A percentile compares a stretch with the other conserved stretches of the same genome.
These are phyloP conservation scores for Naganishia albida DNA, from an alignment of 1,284 basidiomycete species.

Conservation along the genomic window DNA sequence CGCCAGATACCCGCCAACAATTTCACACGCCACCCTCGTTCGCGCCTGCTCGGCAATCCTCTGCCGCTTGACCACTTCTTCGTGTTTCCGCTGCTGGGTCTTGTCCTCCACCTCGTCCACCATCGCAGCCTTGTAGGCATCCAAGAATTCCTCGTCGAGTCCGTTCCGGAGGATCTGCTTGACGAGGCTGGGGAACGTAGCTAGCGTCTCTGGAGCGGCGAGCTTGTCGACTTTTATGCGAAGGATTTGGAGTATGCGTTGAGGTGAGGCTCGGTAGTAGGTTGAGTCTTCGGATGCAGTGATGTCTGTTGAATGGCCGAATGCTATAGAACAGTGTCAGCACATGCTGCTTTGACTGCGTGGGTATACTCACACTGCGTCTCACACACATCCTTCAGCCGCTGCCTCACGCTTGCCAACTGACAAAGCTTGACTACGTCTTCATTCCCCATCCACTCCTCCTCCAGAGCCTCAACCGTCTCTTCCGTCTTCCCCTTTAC, in stretches of 20 bases:
- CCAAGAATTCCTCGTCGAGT: constrained; percentile 10
- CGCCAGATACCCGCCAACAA: constrained; percentile 30
- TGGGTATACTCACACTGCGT: constrained; percentile 23
- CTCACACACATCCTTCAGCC: constrained; percentile 17
- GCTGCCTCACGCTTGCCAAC: constrained; percentile 5
- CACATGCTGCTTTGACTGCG: neutral
- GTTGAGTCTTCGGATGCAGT: constrained; percentile 2
- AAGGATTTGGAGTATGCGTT: constrained; percentile 3
- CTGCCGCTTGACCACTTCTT: constrained; percentile 1
- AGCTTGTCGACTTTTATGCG: constrained; percentile 20
- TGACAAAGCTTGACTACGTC: constrained; percentile 26
- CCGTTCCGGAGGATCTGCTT: constrained; percentile 19
- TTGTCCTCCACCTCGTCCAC: constrained; percentile 7
- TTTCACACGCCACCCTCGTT: constrained; percentile 28
- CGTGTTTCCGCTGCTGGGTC: constrained; percentile 9
- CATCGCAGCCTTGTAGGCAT: constrained; percentile 4
- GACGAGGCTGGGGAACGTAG: constrained; percentile 9
- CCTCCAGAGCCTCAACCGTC: constrained; percentile 6
- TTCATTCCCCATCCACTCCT: constrained; percentile 20
- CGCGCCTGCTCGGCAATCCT: constrained; percentile 25
- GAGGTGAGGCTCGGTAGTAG: constrained; percentile 29
- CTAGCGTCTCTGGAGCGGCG: constrained; percentile 4
- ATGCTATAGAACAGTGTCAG: neutral
- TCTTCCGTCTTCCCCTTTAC: neutral
- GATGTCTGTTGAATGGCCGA: neutral